These are phyloP conservation scores for Talaromyces nanjingensis DNA, from an alignment of 495 filamentous ascomycete species.

Conservation along the genomic window DNA sequence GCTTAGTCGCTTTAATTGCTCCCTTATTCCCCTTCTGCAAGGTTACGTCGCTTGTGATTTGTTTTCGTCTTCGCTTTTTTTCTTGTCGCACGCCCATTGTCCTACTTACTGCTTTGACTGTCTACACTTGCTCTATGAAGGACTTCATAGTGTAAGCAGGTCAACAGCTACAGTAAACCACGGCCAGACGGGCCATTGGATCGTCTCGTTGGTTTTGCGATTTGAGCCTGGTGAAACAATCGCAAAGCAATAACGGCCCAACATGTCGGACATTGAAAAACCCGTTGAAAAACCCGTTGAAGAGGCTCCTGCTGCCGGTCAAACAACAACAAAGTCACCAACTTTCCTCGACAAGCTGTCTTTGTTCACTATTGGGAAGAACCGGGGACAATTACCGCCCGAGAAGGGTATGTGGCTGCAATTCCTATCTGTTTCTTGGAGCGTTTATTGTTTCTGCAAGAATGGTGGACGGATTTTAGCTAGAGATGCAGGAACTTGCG, in stretches of 20 bases:
- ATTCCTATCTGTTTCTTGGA: not conserved
- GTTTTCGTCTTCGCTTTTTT: not conserved
- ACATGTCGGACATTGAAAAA: constrained; percentile 4
- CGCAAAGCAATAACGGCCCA: not conserved
- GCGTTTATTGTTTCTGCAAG: not conserved
- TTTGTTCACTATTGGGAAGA: constrained; percentile 5
- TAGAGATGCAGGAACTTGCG: not conserved
- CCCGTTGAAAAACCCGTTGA: constrained; percentile 4
- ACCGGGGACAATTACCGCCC: constrained; percentile 1
- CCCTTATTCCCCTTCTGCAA: constrained; percentile 1
- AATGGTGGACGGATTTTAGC: not conserved
- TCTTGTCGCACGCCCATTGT: not conserved
- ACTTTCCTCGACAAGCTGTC: constrained; percentile 10
- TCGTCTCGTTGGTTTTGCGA: not conserved
- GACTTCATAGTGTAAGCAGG: not conserved
- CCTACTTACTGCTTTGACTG: not conserved
- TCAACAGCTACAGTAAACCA: not conserved
- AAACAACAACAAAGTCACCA: not conserved
- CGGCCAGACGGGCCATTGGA: not conserved
- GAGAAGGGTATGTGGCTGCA: constrained; percentile 3
- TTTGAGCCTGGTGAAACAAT: not conserved
- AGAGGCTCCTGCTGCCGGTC: not conserved
- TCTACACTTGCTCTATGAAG: constrained; percentile 2
- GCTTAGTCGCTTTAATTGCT: constrained; percentile 1
- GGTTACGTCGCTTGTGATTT: not conserved